Conservation (phyloP, 1,139 yeast genomes). For the Diutina ranongensis region DNA sequence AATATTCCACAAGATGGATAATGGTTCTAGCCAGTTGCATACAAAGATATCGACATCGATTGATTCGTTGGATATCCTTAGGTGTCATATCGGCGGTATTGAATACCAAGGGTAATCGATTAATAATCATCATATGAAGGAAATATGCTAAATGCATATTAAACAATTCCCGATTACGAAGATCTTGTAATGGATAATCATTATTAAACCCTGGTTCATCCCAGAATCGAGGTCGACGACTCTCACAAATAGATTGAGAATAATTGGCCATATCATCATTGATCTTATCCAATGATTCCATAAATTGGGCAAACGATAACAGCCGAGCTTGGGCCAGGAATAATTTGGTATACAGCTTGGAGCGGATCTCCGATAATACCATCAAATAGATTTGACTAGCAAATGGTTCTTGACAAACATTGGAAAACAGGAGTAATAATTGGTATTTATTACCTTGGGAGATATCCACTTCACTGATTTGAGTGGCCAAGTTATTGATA, state of each 20-base stretch:
- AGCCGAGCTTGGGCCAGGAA: constrained; percentile 10
- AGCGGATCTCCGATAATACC: constrained; percentile 8
- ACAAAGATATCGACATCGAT: constrained; percentile 9
- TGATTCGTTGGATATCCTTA: neutral
- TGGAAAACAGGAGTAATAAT: neutral
- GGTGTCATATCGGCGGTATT: constrained; percentile 6
- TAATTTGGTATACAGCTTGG: constrained; percentile 9
- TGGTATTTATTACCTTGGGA: neutral
- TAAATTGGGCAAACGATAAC: constrained; percentile 8
- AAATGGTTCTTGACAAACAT: neutral
- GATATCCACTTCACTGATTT: neutral
- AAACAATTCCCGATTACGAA: neutral
- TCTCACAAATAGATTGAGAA: constrained; percentile 6
- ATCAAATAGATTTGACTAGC: constrained; percentile 1
- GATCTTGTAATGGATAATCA: neutral
- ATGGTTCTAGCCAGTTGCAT: constrained; percentile 10
- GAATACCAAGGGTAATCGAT: constrained; percentile 9
- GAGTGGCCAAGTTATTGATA: neutral
- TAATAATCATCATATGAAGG: constrained; percentile 10
- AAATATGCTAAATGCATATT: constrained; percentile 9
- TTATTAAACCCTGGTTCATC: constrained; percentile 9
- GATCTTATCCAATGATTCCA: constrained; percentile 9
- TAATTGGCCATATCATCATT: constrained; percentile 9
- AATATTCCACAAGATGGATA: constrained; percentile 8
- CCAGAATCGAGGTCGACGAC: constrained; percentile 9